Conservation (phyloP, 2,329 filamentous ascomycete genomes). For the Fusarium phyllophilum region DNA sequence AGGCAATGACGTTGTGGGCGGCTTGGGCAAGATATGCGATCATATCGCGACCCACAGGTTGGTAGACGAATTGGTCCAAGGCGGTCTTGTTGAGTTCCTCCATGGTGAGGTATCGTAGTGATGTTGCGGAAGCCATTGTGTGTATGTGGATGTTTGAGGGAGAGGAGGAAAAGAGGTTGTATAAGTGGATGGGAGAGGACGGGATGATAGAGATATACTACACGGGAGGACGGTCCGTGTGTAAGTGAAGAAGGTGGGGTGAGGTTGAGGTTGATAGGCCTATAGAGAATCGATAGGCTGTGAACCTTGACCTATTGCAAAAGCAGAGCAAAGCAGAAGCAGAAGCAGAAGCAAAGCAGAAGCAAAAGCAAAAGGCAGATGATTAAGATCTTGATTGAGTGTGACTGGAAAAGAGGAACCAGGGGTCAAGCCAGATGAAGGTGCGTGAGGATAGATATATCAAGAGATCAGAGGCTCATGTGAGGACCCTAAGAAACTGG, state of each 20-base stretch:
- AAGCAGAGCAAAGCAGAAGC: slow-evolving; percentile 8
- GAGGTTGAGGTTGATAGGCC: slow-evolving; percentile 10
- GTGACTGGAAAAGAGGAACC: slow-evolving; percentile 32
- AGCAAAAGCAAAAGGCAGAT: slow-evolving; percentile 25
- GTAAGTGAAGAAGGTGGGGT: slow-evolving; percentile 32
- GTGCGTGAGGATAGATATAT: slow-evolving; percentile 45
- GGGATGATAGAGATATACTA: slow-evolving; percentile 29
- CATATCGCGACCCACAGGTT: slow-evolving; percentile 80
- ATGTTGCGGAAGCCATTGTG: slow-evolving; percentile 48
- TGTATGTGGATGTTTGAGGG: slow-evolving; percentile 2
- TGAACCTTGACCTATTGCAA: slow-evolving; percentile 12
- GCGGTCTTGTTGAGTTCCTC: slow-evolving; percentile 76
- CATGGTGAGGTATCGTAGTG: slow-evolving; percentile 56
- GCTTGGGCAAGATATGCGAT: slow-evolving; percentile 79
- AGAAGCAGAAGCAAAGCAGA: background rate
- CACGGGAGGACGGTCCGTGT: slow-evolving; percentile 24
- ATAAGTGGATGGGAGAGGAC: slow-evolving; percentile 13
- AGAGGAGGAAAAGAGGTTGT: slow-evolving; percentile 18
- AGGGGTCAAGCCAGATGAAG: slow-evolving; percentile 29
- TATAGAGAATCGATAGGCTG: slow-evolving; percentile 14
- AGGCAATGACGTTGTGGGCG: slow-evolving; percentile 81
- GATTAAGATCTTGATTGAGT: slow-evolving; percentile 28
- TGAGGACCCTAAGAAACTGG: slow-evolving; percentile 45
- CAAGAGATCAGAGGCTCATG: slow-evolving; percentile 46
- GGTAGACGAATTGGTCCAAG: slow-evolving; percentile 83